A percentile compares a stretch with the other conserved stretches of the same genome.
These are phyloP conservation scores for Fraxinus latifolia DNA, from an alignment of 305 asterid genomes.

Conservation along the genomic window DNA sequence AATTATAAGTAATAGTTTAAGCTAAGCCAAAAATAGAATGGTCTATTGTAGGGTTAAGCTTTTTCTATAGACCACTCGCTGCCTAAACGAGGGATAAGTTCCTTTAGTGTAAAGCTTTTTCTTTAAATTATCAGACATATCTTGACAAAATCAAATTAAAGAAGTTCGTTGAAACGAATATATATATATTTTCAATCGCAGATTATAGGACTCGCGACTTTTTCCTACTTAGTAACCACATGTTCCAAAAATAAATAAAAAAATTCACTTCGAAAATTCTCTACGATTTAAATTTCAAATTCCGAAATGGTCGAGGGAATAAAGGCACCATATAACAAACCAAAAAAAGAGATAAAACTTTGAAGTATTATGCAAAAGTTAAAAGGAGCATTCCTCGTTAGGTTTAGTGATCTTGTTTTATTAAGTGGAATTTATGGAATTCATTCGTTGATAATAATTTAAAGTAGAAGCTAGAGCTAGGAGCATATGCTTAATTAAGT, in stretches of 20 bases:
- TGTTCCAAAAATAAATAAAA: no score
- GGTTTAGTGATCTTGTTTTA: neutral
- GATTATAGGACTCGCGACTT: no score
- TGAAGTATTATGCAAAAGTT: neutral
- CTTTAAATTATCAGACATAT: neutral
- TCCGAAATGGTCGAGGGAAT: neutral
- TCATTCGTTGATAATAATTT: neutral
- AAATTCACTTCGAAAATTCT: no score
- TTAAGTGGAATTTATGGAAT: neutral
- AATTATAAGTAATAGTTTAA: neutral
- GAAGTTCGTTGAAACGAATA: neutral
- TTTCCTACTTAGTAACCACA: no score
- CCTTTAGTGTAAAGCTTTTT: neutral
- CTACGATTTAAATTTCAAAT: neutral
- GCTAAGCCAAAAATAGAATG: neutral
- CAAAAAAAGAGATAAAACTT: neutral
- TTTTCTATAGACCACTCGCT: neutral
- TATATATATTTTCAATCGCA: no score
- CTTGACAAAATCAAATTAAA: no score
- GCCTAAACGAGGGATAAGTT: neutral
- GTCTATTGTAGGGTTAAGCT: neutral
- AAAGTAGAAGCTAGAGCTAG: constrained; percentile 20
- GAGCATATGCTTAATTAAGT: constrained; percentile 25
- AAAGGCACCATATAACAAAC: neutral
- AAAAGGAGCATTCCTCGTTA: neutral